phyloP scores from a whole-genome alignment of 768 basidiomycete species.

The Rhodotorula toruloides region DNA sequence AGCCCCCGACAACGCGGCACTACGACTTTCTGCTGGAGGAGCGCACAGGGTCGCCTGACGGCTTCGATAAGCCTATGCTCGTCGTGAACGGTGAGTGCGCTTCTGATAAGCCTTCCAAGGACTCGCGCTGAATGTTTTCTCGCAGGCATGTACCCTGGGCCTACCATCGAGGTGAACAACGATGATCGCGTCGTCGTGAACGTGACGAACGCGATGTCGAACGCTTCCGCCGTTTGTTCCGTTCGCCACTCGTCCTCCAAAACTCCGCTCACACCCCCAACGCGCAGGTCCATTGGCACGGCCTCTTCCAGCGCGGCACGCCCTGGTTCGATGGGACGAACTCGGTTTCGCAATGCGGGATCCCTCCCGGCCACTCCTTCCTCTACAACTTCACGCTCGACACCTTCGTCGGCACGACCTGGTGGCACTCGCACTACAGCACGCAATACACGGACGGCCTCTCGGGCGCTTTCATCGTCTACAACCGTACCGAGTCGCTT shows the following conservation, averaged over 20 bases:
- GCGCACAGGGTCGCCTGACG: constrained; percentile 14
- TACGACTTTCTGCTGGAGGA: constrained; percentile 22
- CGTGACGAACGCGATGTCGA: constrained; percentile 24
- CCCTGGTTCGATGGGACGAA: constrained; percentile 54
- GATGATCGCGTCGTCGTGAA: constrained; percentile 33
- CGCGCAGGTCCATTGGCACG: constrained; percentile 39
- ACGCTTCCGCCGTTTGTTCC: background rate
- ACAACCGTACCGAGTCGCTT: constrained; percentile 47
- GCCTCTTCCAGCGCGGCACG: constrained; percentile 43
- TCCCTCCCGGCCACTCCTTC: constrained; percentile 54
- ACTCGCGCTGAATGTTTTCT: background rate
- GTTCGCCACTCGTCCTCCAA: background rate
- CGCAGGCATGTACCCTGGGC: constrained; percentile 20
- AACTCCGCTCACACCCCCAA: background rate
- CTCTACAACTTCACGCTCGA: constrained; percentile 52
- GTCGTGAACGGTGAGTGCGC: constrained; percentile 37
- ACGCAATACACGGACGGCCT: constrained; percentile 54
- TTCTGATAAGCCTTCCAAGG: background rate
- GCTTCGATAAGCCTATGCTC: constrained; percentile 27
- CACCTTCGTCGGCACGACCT: background rate
- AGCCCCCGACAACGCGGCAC: constrained; percentile 2
- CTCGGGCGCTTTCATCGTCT: constrained; percentile 53
- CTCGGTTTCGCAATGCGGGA: constrained; percentile 53
- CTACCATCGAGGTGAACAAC: constrained; percentile 34
- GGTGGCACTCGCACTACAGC: constrained; percentile 30